Percentiles rank a stretch among this genome's conserved stretches.
These are phyloP conservation scores for Eimeria praecox DNA, from an alignment of 169 alveolate species.

Conservation along the genomic window DNA sequence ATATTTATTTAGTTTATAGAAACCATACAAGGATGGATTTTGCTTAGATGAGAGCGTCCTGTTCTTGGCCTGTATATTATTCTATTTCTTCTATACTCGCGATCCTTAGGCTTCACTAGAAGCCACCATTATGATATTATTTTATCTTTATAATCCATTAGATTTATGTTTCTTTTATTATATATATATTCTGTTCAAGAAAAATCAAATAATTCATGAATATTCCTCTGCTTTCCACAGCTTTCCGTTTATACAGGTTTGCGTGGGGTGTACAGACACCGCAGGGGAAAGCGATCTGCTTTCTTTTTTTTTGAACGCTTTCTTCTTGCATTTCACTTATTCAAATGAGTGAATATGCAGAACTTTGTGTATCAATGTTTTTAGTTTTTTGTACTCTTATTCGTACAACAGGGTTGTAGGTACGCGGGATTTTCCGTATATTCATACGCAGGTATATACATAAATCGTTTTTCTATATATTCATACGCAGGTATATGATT, in stretches of 20 bases:
- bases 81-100: background rate
- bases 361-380: no score
- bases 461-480: no score
- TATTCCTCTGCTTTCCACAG: background rate
- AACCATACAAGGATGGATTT: background rate
- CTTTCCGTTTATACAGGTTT: background rate
- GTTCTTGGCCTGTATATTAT: background rate
- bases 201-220: background rate
- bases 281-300: background rate
- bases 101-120: constrained; percentile 76
- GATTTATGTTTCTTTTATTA: no score
- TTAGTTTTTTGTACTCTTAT: no score
- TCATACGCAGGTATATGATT: no score
- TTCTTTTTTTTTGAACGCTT: background rate
- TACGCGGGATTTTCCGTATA: no score
- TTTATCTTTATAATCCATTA: background rate
- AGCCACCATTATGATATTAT: background rate
- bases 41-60: background rate
- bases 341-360: no score
- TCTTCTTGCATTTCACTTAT: background rate
- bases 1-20: background rate
- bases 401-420: no score
- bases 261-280: constrained; percentile 9
- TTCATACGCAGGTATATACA: no score
- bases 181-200: no score